Evolutionary conservation across 2,329 filamentous ascomycete species (phyloP).

Genomic region (Fusarium sp.): DNA sequence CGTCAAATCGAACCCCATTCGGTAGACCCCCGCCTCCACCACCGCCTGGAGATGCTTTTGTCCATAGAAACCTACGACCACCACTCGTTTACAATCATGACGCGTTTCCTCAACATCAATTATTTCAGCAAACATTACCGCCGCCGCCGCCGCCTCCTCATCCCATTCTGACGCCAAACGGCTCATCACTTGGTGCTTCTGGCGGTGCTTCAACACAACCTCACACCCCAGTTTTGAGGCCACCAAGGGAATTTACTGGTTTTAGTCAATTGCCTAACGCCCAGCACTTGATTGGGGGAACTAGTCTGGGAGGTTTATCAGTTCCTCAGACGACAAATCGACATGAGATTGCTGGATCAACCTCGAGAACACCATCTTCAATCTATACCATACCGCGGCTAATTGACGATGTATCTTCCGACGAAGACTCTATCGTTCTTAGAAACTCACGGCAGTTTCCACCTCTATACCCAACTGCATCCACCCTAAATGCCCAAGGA

Average conservation of each 20-base stretch:
- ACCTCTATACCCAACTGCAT: slow-evolving; percentile 49
- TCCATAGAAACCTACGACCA: slow-evolving; percentile 29
- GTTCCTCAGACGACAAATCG: slow-evolving; percentile 3
- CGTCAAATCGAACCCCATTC: slow-evolving; percentile 8
- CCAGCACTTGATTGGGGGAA: neutral
- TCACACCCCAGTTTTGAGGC: slow-evolving; percentile 1
- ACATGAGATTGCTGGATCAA: slow-evolving; percentile 8
- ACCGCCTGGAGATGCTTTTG: slow-evolving; percentile 14
- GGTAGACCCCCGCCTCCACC: slow-evolving; percentile 21
- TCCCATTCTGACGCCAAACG: neutral
- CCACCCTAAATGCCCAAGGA: slow-evolving; percentile 34
- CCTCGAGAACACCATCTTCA: slow-evolving; percentile 38
- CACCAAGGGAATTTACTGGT: slow-evolving; percentile 6
- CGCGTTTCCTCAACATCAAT: slow-evolving; percentile 14
- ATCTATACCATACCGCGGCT: slow-evolving; percentile 43
- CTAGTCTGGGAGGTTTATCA: neutral
- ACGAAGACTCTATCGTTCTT: slow-evolving; percentile 48
- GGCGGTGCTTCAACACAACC: neutral
- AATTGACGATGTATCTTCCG: slow-evolving; percentile 38
- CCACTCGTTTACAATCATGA: slow-evolving; percentile 12
- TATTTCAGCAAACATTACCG: slow-evolving; percentile 3
- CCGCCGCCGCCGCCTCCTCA: slow-evolving; percentile 27
- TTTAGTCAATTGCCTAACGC: slow-evolving; percentile 6
- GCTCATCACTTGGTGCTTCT: neutral
- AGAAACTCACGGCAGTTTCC: slow-evolving; percentile 50